Evolutionary conservation across 352 stramenopile genomes (phyloP).

Genomic region (Phytopythium helicoides): DNA sequence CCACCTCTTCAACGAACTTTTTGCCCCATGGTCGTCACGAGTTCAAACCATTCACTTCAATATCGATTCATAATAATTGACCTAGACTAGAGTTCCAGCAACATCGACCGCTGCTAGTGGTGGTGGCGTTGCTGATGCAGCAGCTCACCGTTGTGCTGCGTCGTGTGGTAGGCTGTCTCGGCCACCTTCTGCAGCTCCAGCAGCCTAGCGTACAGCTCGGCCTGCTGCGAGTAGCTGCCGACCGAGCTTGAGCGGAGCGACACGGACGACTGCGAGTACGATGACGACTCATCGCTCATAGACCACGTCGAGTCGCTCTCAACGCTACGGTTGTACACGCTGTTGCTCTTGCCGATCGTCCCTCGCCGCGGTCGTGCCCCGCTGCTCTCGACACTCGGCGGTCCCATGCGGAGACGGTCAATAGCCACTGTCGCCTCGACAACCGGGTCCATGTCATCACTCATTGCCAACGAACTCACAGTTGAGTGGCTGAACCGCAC

Average conservation of each 20-base stretch:
- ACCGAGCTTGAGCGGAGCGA: background rate
- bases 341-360: background rate
- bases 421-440: background rate
- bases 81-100: background rate
- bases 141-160: constrained; percentile 47
- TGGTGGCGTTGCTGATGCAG: constrained; percentile 27
- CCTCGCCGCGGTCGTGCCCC: background rate
- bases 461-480: constrained; percentile 4
- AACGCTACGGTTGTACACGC: background rate
- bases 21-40: background rate
- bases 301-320: constrained; percentile 5
- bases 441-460: constrained; percentile 3
- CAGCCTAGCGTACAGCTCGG: constrained; percentile 13
- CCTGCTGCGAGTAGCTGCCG: background rate
- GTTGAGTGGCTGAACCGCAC: constrained; percentile 5
- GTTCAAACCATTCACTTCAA: background rate
- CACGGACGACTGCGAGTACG: constrained; percentile 2
- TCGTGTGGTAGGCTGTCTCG: constrained; percentile 45
- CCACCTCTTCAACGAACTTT: background rate
- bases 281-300: constrained; percentile 6
- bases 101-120: background rate
- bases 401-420: background rate
- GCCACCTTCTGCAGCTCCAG: constrained; percentile 50
- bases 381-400: background rate
- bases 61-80: background rate